Percentiles rank a stretch among this genome's conserved stretches.
phyloP scores from a whole-genome alignment of 139 green algal species.

The Chlamydomonas incerta region DNA sequence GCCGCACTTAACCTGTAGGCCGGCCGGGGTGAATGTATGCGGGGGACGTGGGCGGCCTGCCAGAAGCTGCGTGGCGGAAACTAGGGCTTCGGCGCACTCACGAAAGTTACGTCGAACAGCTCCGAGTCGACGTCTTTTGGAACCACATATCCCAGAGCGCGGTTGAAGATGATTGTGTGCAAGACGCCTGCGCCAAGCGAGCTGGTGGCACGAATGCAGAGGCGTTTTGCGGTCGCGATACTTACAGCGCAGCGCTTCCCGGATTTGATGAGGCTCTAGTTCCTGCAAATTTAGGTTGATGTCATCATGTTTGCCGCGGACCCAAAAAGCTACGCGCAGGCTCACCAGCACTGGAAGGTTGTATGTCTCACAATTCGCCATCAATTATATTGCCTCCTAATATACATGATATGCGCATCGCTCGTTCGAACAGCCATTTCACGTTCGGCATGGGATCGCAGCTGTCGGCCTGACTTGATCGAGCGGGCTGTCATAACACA shows the following conservation, averaged over 20 bases:
- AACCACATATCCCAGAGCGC: conserved; percentile 85
- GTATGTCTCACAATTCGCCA: conserved; percentile 65
- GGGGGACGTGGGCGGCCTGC: no score
- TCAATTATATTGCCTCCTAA: no score
- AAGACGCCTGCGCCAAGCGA: conserved; percentile 71
- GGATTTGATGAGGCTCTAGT: conserved; percentile 79
- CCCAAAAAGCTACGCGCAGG: no score
- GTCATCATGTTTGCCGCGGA: no score
- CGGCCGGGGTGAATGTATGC: no score
- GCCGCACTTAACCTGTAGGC: conserved; percentile 85
- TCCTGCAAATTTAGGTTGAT: conserved; percentile 61
- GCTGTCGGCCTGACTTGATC: no score
- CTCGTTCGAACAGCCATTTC: no score
- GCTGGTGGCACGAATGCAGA: no score
- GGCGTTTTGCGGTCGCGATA: no score
- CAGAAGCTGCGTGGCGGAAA: not conserved
- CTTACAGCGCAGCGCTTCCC: conserved; percentile 86
- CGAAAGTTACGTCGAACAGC: conserved; percentile 95
- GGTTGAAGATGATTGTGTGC: conserved; percentile 96
- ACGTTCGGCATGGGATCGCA: no score
- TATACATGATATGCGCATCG: no score
- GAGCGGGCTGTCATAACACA: no score
- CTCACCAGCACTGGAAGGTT: conserved; percentile 57
- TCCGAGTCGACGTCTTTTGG: conserved; percentile 89
- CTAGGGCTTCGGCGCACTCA: conserved; percentile 54